Percentiles rank a stretch among this genome's conserved stretches.
These are phyloP conservation scores for Lipomyces anomalus DNA, from an alignment of 805 yeast species.

Conservation along the genomic window DNA sequence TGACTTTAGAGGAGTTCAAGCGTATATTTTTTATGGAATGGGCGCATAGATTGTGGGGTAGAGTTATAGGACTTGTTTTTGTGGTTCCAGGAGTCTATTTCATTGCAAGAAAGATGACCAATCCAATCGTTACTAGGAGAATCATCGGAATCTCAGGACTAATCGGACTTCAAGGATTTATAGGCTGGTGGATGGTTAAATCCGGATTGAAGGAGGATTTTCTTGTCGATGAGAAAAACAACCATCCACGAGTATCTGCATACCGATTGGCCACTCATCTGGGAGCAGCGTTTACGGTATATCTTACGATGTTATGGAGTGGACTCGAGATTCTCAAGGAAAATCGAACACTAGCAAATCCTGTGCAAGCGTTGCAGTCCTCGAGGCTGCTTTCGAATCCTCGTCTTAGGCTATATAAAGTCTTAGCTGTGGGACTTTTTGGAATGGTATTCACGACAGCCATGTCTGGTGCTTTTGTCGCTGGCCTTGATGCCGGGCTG, in stretches of 20 bases:
- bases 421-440: conserved; percentile 50
- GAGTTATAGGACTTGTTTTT: conserved; percentile 79
- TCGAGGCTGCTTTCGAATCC: conserved; percentile 56
- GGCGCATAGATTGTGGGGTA: conserved; percentile 90
- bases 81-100: conserved; percentile 82
- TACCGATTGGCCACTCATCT: conserved; percentile 90
- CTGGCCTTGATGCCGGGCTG: conserved; percentile 96
- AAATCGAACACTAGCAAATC: conserved; percentile 59
- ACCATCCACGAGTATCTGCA: conserved; percentile 94
- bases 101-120: conserved; percentile 58
- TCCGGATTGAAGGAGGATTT: conserved; percentile 84
- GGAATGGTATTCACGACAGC: conserved; percentile 80
- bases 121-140: conserved; percentile 59
- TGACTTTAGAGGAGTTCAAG: conserved; percentile 85
- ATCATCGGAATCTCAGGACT: conserved; percentile 67
- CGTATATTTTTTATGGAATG: conserved; percentile 96
- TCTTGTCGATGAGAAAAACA: conserved; percentile 52
- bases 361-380: conserved; percentile 48
- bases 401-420: conserved; percentile 51
- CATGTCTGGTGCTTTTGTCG: conserved; percentile 96
- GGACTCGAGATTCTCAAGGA: conserved; percentile 81
- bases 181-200: conserved; percentile 99
- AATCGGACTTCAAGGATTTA: conserved; percentile 87
- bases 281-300: conserved; percentile 85
- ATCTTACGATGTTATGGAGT: conserved; percentile 84